A percentile compares a stretch with the other conserved stretches of the same genome.
phyloP scores from a whole-genome alignment of 306 rosid species.

The Boehmeria nivea region DNA sequence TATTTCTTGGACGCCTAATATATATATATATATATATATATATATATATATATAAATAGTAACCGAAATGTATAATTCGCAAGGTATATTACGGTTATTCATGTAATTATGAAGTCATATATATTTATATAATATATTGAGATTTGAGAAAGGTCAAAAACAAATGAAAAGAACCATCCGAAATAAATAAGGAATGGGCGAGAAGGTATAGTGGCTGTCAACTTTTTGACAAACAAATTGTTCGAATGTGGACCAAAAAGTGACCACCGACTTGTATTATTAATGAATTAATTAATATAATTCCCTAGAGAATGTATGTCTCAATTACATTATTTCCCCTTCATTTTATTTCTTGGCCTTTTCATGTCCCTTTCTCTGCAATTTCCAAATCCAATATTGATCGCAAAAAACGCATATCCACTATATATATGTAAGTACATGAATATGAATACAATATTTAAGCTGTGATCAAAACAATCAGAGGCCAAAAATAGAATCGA shows the following conservation, averaged over 20 bases:
- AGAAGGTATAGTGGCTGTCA: constrained; percentile 24
- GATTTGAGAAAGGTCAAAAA: too few relatives aligned
- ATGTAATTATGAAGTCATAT: too few relatives aligned
- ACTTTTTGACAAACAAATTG: constrained; percentile 25
- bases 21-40: too few relatives aligned
- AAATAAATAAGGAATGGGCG: not conserved
- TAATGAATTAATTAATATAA: too few relatives aligned
- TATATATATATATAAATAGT: too few relatives aligned
- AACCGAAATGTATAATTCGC: too few relatives aligned
- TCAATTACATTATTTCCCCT: constrained; percentile 10
- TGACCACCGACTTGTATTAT: constrained; percentile 36
- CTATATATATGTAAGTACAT: too few relatives aligned
- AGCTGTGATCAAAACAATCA: too few relatives aligned
- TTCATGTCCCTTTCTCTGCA: constrained; percentile 3
- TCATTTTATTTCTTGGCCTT: not conserved
- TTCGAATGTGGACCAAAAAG: constrained; percentile 23
- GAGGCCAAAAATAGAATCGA: too few relatives aligned
- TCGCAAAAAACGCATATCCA: not conserved
- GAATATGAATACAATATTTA: too few relatives aligned
- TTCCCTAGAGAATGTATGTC: constrained; percentile 30
- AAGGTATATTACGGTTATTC: too few relatives aligned
- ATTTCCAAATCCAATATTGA: constrained; percentile 14
- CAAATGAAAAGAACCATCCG: not conserved
- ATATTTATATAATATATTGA: too few relatives aligned
- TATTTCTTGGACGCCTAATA: not conserved